Conservation (phyloP, 345 rosid species). For the Litchi chinensis region DNA sequence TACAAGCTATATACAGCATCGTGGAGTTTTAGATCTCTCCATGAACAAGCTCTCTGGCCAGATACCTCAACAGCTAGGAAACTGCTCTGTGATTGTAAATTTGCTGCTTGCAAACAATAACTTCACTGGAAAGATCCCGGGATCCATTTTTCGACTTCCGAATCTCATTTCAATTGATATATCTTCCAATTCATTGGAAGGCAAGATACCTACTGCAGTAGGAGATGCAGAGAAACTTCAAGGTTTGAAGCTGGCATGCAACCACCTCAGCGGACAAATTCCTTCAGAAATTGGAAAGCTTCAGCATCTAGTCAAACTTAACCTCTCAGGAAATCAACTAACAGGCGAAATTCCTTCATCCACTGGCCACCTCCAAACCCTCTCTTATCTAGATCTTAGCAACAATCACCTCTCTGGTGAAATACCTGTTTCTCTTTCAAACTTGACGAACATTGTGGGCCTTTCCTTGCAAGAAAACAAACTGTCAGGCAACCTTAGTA, state of each 20-base stretch:
- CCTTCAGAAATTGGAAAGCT: conserved; percentile 23
- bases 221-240: conserved; percentile 22
- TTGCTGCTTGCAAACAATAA: conserved; percentile 22
- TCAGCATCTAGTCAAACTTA: conserved; percentile 18
- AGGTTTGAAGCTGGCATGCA: conserved; percentile 16
- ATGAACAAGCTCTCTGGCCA: conserved; percentile 16
- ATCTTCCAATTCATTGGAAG: conserved; percentile 18
- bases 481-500: conserved; percentile 13
- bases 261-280: conserved; percentile 11
- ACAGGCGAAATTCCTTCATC: conserved; percentile 15
- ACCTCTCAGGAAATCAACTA: conserved; percentile 17
- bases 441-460: conserved; percentile 13
- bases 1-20: conserved; percentile 18
- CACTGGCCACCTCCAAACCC: conserved; percentile 11
- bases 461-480: conserved; percentile 12
- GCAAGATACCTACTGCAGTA: conserved; percentile 14
- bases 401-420: conserved; percentile 10
- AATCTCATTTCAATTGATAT: conserved; percentile 13
- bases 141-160: conserved; percentile 17
- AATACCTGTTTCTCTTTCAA: conserved; percentile 18
- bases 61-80: conserved; percentile 20
- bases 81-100: conserved; percentile 19
- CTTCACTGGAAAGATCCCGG: conserved; percentile 13
- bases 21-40: conserved; percentile 21
- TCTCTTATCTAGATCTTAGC: conserved; percentile 22